phyloP scores from a whole-genome alignment of 2,329 filamentous ascomycete genomes.

The Elsinoe fawcettii region DNA sequence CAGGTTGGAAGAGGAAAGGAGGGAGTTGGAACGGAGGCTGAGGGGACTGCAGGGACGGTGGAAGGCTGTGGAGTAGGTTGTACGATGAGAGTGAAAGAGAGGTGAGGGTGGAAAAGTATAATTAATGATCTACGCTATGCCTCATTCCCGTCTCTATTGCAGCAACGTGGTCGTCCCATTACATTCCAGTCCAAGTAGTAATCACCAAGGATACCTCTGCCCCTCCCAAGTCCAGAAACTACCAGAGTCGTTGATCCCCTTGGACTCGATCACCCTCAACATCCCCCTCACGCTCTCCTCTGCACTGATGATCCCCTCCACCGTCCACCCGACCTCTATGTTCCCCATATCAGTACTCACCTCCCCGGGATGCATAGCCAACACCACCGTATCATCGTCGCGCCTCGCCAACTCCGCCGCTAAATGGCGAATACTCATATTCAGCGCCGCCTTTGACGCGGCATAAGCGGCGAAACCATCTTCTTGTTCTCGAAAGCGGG shows the following conservation, averaged over 20 bases:
- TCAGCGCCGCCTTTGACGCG: conserved; percentile 50
- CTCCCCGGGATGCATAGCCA: conserved; percentile 52
- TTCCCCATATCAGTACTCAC: conserved; percentile 51
- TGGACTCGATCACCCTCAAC: conserved; percentile 45
- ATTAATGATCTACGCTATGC: neutral
- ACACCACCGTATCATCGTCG: conserved; percentile 41
- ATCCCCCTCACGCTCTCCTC: conserved; percentile 45
- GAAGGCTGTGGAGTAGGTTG: conserved; percentile 41
- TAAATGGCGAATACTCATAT: conserved; percentile 49
- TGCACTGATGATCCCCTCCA: conserved; percentile 45
- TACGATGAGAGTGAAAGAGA: neutral
- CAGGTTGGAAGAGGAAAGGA: conserved; percentile 50
- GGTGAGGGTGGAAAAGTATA: neutral
- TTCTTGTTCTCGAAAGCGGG: conserved; percentile 46
- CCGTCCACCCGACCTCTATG: conserved; percentile 44
- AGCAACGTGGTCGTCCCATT: neutral
- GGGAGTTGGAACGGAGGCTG: conserved; percentile 47
- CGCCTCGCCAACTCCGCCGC: conserved; percentile 48
- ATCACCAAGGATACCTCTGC: conserved; percentile 32
- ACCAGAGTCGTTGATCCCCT: conserved; percentile 42
- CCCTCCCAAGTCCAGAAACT: conserved; percentile 52
- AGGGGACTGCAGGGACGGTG: conserved; percentile 45
- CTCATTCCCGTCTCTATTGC: neutral
- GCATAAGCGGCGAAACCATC: conserved; percentile 52
- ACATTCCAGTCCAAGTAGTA: neutral